Conservation (phyloP, 1,284 basidiomycete species). For the Volvariella volvacea region DNA sequence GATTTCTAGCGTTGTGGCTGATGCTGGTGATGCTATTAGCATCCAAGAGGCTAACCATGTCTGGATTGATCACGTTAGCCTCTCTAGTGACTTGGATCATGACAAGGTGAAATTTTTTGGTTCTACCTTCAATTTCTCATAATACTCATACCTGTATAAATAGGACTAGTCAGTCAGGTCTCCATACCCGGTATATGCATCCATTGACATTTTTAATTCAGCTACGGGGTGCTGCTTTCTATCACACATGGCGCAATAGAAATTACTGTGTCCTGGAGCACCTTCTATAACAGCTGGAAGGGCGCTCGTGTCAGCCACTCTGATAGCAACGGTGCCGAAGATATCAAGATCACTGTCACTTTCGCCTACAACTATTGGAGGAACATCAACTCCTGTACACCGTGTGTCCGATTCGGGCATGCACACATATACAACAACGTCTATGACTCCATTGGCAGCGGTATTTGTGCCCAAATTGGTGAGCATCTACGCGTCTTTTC, state of each 20-base stretch:
- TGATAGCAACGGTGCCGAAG: slow-evolving; percentile 30
- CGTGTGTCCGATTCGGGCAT: slow-evolving; percentile 35
- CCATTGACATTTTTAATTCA: slow-evolving; percentile 12
- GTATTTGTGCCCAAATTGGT: slow-evolving; percentile 44
- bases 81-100: slow-evolving; percentile 36
- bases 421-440: slow-evolving; percentile 43
- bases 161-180: slow-evolving; percentile 21
- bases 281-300: slow-evolving; percentile 37
- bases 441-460: slow-evolving; percentile 36
- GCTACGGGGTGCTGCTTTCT: slow-evolving; percentile 35
- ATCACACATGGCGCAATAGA: slow-evolving; percentile 34
- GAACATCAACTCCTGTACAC: slow-evolving; percentile 32
- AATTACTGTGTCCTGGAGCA: slow-evolving; percentile 32
- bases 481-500: slow-evolving; percentile 9
- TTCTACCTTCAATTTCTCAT: neutral
- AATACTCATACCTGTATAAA: neutral
- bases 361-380: slow-evolving; percentile 31
- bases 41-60: slow-evolving; percentile 35
- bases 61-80: slow-evolving; percentile 40
- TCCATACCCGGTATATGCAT: no score
- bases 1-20: slow-evolving; percentile 41
- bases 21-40: slow-evolving; percentile 35
- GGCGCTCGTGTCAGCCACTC: slow-evolving; percentile 37
- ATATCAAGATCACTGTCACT: slow-evolving; percentile 29
- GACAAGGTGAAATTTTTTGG: slow-evolving; percentile 25